Conservation (phyloP, 805 yeast species). For the Starmerella sp. region DNA sequence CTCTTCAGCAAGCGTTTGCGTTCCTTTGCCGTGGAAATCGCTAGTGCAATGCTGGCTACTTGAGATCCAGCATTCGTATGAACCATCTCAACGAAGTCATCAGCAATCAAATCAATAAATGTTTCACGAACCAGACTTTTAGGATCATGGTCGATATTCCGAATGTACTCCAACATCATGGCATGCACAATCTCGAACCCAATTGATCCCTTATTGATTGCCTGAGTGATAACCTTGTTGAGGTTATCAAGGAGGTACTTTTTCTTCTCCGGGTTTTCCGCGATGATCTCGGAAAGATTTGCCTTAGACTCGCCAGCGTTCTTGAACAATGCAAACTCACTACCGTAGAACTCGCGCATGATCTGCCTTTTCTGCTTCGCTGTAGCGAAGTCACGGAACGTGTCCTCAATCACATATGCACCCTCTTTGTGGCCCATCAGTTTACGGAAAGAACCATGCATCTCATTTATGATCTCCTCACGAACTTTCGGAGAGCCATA, state of each 20-base stretch:
- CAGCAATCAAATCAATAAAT: conserved; percentile 69
- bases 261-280: conserved; percentile 65
- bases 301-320: conserved; percentile 56
- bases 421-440: conserved; percentile 96
- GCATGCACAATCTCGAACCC: conserved; percentile 95
- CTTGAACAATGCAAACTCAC: conserved; percentile 83
- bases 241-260: conserved; percentile 64
- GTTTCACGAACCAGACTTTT: conserved; percentile 49
- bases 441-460: conserved; percentile 83
- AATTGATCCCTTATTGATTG: conserved; percentile 89
- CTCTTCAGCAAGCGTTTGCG: conserved; percentile 66
- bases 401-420: conserved; percentile 93
- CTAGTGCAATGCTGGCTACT: conserved; percentile 72
- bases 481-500: conserved; percentile 81
- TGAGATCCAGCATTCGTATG: conserved; percentile 93
- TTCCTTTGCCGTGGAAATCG: conserved; percentile 83
- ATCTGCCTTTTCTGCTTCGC: conserved; percentile 78
- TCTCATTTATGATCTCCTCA: conserved; percentile 62
- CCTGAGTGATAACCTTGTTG: conserved; percentile 71
- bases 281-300: conserved; percentile 53
- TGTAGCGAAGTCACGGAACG: conserved; percentile 72
- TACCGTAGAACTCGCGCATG: conserved; percentile 94
- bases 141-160: conserved; percentile 49
- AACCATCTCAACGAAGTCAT: conserved; percentile 86
- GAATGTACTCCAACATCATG: conserved; percentile 80